Evolutionary conservation across 148 eudicot genomes (phyloP), one percentile per base, ranked within the genome.

Genomic region (Agrostemma githago): DNA sequence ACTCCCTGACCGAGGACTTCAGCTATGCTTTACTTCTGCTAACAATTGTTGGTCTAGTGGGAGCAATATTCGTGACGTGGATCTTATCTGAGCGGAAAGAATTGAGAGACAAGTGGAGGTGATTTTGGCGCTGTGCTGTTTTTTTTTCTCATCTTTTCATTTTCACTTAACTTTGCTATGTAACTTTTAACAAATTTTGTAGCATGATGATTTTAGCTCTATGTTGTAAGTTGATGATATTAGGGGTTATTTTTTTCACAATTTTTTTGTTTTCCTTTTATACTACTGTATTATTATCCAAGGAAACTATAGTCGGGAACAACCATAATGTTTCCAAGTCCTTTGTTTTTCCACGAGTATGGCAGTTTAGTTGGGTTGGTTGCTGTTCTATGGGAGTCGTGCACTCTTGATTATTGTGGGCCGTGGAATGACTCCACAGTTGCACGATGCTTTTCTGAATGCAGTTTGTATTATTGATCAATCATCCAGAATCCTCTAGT

Each of bases 1-100:
- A 96, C 79, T 92, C 97, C 59, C 88, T 96, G 4, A 96, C 97
- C 2, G 99, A 96, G 61, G 99, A 96, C 80, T 96, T 96, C 87
- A 95, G 88, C 84, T 95, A 95, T 40, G 97, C 99, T 0, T 77
- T 96, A 72, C 95, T 96, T 68, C 92, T 96, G 76, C 51, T 96
- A 44, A 96, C 97, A 54, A 96, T 96, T 64, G 88, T 88, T 62
- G 97, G 84, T 54, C 94, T 96, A 42, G 81, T 92, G 42, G 86
- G 83, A 15, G 94, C 90, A 15, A 96, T 96, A 76, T 81, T 96
- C 63, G 92, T 87, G 38, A 96, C 99, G 5, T 92, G 97, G 99
- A 78, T 96, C 73, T 82, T 88, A 85, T 92, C 99, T 0, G 96
- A 92, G 86, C 86, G 86, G 60, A 96, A 96, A 66, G 99, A 96